Evolutionary conservation across 78 protist species (phyloP), one percentile per base, ranked within the genome.

Genomic region (Emiliania huxleyi): DNA sequence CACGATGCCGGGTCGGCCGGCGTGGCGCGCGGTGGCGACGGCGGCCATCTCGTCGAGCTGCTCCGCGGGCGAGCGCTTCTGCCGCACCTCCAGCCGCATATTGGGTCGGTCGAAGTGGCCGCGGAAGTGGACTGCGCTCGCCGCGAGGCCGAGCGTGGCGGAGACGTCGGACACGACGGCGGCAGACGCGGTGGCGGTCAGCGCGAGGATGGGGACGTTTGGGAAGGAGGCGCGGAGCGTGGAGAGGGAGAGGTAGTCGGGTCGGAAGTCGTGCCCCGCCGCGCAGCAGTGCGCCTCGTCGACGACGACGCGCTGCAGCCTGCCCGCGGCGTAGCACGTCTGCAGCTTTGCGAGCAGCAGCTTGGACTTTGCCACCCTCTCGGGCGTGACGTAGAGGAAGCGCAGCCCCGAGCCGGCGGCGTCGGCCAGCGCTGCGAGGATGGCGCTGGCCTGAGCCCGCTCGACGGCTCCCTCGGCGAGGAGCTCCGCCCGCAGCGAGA

Each of bases 191-290:
- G 99, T 98, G 44, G 99, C 99, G 0, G 99, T 97, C 75, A 96
- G 91, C 0, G 96, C 97, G 83, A 95, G 69, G 75, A 97, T 43
- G 42, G 97, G 97, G 25, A 95, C 97, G 62, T 35, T 8, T 19
- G 97, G 95, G 46, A 79, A 91, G 55, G 19, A 1, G 40, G 23
- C 56, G 11, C 89, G 49, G 15, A 81, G 55, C 40, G 26, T 0
- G 56, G 56, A n/a, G 56, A 81, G 55, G 19, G 49, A 0, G 21
- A 81, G 89, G n/a, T 97, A 99, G 84, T 95, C 98, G 19, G 97
- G 96, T 12, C 99, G 95, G 91, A 98, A 99, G 87, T 98, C 99
- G 93, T 98, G 98, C 29, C 99, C 99, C 23, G 73, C 91, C 5
- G 43, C 11, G 90, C 33, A 0, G 55, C 96, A 94, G 69, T 94